Evolutionary conservation across 805 yeast genomes (phyloP), one percentile per base, ranked within the genome.

Genomic region (Candida multigemmis): DNA sequence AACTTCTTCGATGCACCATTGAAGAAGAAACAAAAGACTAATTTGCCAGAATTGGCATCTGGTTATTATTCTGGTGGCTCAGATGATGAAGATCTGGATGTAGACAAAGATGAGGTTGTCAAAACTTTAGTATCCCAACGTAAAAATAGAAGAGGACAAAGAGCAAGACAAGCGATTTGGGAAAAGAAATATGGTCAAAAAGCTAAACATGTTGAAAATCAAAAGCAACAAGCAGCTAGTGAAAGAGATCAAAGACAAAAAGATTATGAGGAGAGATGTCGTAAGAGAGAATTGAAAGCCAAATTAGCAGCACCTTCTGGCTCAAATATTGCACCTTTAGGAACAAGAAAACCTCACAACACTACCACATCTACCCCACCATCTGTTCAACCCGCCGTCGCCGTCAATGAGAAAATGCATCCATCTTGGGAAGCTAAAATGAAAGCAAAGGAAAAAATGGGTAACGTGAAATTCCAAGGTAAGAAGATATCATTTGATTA

Each of bases 341-440:
- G 68, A 19, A 52, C 38, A 17, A 50, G 65, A 33, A 42, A 41
- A 17, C 38, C 34, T 5, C 23, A 33, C 3, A 23, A 15, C n/a
- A n/a, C n/a, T n/a, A n/a, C n/a, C n/a, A 12, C 23, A 19, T 18
- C 32, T 10, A 14, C 24, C 7, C 22, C 28, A 5, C 29, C 32
- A 8, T 20, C 36, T 14, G 25, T 14, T 7, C 23, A 31, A 1
- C 24, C 34, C 9, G 32, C 31, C 4, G 56, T 64, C 5, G 36
- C 27, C 3, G 31, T 33, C 20, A 30, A 26, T 7, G 27, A 35
- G 23, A 33, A 28, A 12, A 31, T 81, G 37, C 99, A 91, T 70
- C 99, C 99, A n/a, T 91, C 98, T 2, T 91, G 99, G 99, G 77
- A 73, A 41, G 98, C 98, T 13, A 83, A 82, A 60, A 74, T 71